Evolutionary conservation across 495 filamentous ascomycete species (phyloP).

Genomic region (Neurospora sublineolata): DNA sequence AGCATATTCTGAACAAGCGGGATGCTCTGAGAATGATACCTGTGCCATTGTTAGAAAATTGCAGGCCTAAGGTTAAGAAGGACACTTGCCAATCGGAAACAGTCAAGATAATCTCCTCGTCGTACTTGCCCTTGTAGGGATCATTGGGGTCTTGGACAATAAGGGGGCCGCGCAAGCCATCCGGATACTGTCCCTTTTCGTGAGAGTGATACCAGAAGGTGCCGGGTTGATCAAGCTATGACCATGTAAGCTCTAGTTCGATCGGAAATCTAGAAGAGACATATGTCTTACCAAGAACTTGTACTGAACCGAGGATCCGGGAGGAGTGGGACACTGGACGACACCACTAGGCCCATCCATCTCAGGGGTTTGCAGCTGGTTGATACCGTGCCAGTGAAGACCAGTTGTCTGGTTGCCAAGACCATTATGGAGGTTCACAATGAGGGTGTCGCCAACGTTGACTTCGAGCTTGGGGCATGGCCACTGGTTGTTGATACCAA

Average conservation of each 20-base stretch:
- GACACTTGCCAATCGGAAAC: constrained; percentile 51
- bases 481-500: constrained; percentile 70
- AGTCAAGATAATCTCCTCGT: constrained; percentile 47
- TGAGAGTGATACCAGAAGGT: constrained; percentile 85
- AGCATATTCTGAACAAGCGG: constrained; percentile 44
- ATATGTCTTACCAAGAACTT: constrained; percentile 49
- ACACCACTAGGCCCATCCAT: constrained; percentile 68
- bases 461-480: constrained; percentile 59
- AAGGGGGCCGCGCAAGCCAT: constrained; percentile 62
- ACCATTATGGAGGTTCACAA: constrained; percentile 61
- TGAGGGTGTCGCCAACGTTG: constrained; percentile 56
- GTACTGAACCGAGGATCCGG: constrained; percentile 51
- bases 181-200: constrained; percentile 58
- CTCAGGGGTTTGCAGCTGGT: constrained; percentile 51
- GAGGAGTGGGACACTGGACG: constrained; percentile 60
- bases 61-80: constrained; percentile 16
- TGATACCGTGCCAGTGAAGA: constrained; percentile 75
- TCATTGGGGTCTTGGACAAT: constrained; percentile 58
- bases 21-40: constrained; percentile 49
- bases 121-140: constrained; percentile 52
- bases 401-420: constrained; percentile 62
- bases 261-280: neutral
- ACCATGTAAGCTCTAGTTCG: constrained; percentile 3
- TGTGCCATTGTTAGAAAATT: constrained; percentile 34
- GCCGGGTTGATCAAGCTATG: constrained; percentile 48